These are phyloP conservation scores for Termitomyces sp. DNA, from an alignment of 768 basidiomycete species.

Conservation along the genomic window DNA sequence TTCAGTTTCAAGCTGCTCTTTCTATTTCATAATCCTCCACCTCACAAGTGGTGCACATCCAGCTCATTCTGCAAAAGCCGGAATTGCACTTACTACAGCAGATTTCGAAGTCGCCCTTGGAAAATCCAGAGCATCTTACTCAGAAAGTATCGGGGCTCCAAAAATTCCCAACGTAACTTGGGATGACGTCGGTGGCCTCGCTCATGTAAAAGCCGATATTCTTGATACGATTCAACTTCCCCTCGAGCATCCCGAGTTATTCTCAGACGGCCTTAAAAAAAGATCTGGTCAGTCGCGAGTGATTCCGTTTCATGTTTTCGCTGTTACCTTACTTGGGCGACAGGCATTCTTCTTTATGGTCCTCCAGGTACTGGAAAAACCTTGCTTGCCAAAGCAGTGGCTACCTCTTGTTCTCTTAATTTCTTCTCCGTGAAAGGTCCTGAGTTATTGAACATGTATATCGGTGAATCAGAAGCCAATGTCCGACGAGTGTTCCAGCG, in stretches of 20 bases:
- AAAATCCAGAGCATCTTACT: conserved; percentile 71
- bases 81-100: conserved; percentile 39
- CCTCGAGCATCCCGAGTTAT: conserved; percentile 84
- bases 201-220: conserved; percentile 84
- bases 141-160: conserved; percentile 93
- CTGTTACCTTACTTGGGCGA: neutral
- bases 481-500: conserved; percentile 89
- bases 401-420: conserved; percentile 90
- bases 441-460: conserved; percentile 96
- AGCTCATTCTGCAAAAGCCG: conserved; percentile 27
- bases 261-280: conserved; percentile 89
- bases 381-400: conserved; percentile 91
- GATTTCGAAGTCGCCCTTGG: conserved; percentile 75
- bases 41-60: conserved; percentile 16
- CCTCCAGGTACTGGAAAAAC: conserved; percentile 98
- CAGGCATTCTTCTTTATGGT: conserved; percentile 88
- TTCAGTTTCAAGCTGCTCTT: neutral
- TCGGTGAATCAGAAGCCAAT: conserved; percentile 97
- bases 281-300: conserved; percentile 63
- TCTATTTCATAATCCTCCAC: neutral
- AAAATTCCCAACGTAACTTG: conserved; percentile 93
- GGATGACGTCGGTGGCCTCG: conserved; percentile 96
- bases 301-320: neutral
- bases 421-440: conserved; percentile 98
- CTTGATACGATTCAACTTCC: conserved; percentile 94